These are phyloP conservation scores for Breynia disticha DNA, from an alignment of 441 rosid genomes.

Conservation along the genomic window DNA sequence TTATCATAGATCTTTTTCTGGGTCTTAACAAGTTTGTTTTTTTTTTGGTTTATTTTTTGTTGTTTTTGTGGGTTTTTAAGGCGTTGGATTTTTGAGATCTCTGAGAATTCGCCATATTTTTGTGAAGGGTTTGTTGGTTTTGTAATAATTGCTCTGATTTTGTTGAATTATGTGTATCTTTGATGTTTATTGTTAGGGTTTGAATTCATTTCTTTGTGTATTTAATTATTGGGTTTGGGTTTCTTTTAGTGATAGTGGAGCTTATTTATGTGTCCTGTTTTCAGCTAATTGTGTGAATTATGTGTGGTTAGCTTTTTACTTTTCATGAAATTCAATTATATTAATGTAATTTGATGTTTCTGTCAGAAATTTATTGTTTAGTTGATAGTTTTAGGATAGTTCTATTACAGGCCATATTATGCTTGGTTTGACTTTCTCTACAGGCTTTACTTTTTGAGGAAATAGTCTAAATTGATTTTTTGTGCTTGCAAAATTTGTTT, in stretches of 20 bases:
- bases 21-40: neutral
- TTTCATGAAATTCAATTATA: neutral
- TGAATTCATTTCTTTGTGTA: neutral
- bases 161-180: conserved; percentile 4
- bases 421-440: neutral
- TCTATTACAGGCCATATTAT: neutral
- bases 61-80: neutral
- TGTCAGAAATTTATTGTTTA: neutral
- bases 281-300: conserved; percentile 3
- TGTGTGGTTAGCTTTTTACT: conserved; percentile 13
- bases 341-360: conserved; percentile 6
- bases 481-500: neutral
- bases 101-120: conserved; percentile 7
- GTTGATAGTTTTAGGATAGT: neutral
- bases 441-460: neutral
- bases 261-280: neutral
- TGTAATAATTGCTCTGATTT: conserved; percentile 5
- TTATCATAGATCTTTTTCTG: neutral
- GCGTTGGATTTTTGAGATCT: conserved; percentile 24
- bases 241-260: conserved; percentile 4
- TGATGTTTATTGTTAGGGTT: conserved; percentile 9
- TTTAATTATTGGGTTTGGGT: neutral
- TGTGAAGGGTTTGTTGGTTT: conserved; percentile 13
- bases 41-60: conserved; percentile 4
- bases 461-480: neutral